phyloP scores from a whole-genome alignment of 805 yeast genomes.

The Lipomyces starkeyi region DNA sequence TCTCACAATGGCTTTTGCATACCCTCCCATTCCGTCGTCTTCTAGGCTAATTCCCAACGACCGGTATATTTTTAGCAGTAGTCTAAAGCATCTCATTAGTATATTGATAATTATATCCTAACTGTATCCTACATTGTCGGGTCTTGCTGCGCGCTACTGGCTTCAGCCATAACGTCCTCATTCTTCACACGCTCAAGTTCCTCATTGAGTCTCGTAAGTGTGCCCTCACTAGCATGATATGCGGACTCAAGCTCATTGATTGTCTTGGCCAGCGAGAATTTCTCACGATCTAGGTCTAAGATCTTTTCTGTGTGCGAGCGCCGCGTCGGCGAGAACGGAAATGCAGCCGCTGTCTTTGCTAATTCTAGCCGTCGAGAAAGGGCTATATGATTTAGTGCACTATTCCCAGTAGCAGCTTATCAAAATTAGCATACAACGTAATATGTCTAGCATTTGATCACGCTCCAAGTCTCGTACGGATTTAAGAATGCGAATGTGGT shows the following conservation, averaged over 20 bases:
- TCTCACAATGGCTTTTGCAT: slow-evolving; percentile 33
- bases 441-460: slow-evolving; percentile 31
- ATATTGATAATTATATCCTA: neutral
- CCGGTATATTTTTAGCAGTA: slow-evolving; percentile 35
- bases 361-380: slow-evolving; percentile 33
- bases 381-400: slow-evolving; percentile 14
- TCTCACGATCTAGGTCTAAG: slow-evolving; percentile 34
- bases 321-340: slow-evolving; percentile 20
- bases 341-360: slow-evolving; percentile 28
- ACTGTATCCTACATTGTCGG: slow-evolving; percentile 29
- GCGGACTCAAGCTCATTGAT: slow-evolving; percentile 39
- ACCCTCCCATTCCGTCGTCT: slow-evolving; percentile 29
- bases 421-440: slow-evolving; percentile 24
- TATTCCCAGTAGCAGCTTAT: neutral
- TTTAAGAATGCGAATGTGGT: slow-evolving; percentile 33
- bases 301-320: slow-evolving; percentile 30
- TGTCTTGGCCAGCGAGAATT: slow-evolving; percentile 38
- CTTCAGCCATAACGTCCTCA: slow-evolving; percentile 30
- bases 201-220: slow-evolving; percentile 29
- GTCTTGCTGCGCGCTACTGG: slow-evolving; percentile 33
- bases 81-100: slow-evolving; percentile 6
- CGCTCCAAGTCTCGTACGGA: slow-evolving; percentile 36
- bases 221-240: slow-evolving; percentile 32
- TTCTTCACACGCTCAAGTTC: slow-evolving; percentile 30
- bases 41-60: slow-evolving; percentile 36